A percentile compares a stretch with the other conserved stretches of the same genome.
phyloP scores from a whole-genome alignment of 345 rosid genomes.

The Eutrema heterophyllum region DNA sequence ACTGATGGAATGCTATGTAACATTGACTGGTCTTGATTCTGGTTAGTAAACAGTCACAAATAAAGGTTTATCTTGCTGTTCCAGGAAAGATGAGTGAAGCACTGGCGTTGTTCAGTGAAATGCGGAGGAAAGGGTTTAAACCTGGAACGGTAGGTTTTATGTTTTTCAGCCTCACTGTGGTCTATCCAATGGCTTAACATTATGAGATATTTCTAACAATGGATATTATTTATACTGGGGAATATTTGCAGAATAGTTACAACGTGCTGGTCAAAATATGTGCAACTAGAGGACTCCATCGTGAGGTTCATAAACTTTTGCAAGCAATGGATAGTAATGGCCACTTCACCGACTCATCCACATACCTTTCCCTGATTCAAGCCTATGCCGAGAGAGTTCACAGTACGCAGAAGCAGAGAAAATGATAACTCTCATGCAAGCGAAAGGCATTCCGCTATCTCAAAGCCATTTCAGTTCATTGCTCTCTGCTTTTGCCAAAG shows the following conservation, averaged over 20 bases:
- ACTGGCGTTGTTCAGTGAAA: slow-evolving; percentile 45
- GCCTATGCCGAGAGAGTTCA: slow-evolving; percentile 47
- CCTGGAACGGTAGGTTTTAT: slow-evolving; percentile 58
- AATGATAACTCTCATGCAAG: slow-evolving; percentile 43
- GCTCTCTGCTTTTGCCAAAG: slow-evolving; percentile 48
- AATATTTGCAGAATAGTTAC: slow-evolving; percentile 59
- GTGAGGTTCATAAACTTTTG: slow-evolving; percentile 51
- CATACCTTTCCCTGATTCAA: slow-evolving; percentile 50
- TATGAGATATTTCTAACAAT: not conserved
- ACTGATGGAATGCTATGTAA: not conserved
- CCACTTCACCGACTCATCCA: slow-evolving; percentile 41
- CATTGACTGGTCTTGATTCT: not conserved
- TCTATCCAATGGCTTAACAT: not conserved
- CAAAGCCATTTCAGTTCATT: slow-evolving; percentile 53
- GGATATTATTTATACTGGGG: not conserved
- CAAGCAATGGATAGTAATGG: slow-evolving; percentile 56
- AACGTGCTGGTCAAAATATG: slow-evolving; percentile 55
- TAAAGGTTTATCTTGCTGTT: slow-evolving; percentile 11
- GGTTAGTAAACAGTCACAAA: not conserved
- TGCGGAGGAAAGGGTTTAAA: slow-evolving; percentile 71
- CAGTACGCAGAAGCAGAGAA: slow-evolving; percentile 62
- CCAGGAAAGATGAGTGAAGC: slow-evolving; percentile 66
- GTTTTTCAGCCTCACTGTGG: not conserved
- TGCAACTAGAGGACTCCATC: slow-evolving; percentile 38
- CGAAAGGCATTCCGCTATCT: slow-evolving; percentile 43